A percentile compares a stretch with the other conserved stretches of the same genome.
phyloP scores from a whole-genome alignment of 345 rosid species.

The Dimocarpus longan region DNA sequence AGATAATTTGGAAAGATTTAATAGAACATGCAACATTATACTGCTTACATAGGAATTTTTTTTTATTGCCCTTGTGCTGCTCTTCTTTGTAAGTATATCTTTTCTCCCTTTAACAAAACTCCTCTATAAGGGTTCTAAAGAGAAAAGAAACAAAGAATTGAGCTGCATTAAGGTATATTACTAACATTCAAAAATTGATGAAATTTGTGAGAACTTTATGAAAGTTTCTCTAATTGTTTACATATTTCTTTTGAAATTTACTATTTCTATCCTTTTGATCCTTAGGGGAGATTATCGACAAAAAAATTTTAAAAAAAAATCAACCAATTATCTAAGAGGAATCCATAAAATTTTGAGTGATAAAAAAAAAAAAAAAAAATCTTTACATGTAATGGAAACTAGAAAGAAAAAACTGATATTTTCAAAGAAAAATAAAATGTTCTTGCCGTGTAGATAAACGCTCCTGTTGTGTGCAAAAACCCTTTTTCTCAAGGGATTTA shows the following conservation, averaged over 20 bases:
- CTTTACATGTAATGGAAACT: too few species aligned
- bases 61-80: background rate
- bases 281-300: background rate
- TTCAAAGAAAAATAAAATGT: too few species aligned
- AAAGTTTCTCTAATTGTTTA: background rate
- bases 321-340: too few species aligned
- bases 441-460: too few species aligned
- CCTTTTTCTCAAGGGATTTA: too few species aligned
- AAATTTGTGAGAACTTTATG: background rate
- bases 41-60: background rate
- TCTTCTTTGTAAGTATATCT: background rate
- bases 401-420: too few species aligned
- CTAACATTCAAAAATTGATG: background rate
- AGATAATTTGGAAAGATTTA: background rate
- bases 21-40: background rate
- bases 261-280: too few species aligned
- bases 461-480: too few species aligned
- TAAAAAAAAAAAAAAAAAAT: too few species aligned
- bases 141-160: background rate
- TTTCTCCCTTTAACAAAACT: background rate
- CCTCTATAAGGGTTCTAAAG: background rate
- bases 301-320: too few species aligned
- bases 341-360: too few species aligned
- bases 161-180: background rate
- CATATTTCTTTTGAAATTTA: too few species aligned